Percentiles rank a stretch among this genome's conserved stretches.
Conservation (phyloP, 2,329 filamentous ascomycete species). For the Onygenales sp. region DNA sequence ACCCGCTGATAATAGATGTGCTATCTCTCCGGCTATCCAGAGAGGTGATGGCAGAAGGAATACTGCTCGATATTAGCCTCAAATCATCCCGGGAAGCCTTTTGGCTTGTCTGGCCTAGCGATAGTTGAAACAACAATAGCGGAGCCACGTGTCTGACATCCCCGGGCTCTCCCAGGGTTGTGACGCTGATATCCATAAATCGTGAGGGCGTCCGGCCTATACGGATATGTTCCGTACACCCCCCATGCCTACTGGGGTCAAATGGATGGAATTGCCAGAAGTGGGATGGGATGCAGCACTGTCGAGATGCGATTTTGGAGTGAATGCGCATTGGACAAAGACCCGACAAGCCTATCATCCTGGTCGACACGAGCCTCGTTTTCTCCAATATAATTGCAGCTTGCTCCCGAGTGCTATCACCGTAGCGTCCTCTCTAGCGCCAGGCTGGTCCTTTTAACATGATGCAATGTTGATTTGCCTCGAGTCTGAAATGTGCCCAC, state of each 20-base stretch:
- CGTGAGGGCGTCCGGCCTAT: too few species aligned
- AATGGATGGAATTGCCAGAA: too few species aligned
- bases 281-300: too few species aligned
- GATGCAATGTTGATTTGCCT: neutral
- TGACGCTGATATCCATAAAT: too few species aligned
- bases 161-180: too few species aligned
- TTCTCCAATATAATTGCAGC: neutral
- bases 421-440: neutral
- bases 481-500: neutral
- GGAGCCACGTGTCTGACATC: constrained; percentile 3
- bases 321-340: neutral
- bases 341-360: neutral
- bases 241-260: too few species aligned
- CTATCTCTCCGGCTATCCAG: too few species aligned
- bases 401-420: too few species aligned
- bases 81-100: neutral
- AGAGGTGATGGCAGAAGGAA: too few species aligned
- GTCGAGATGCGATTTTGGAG: too few species aligned
- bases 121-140: neutral
- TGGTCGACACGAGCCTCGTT: neutral
- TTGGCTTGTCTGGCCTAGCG: neutral
- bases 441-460: neutral
- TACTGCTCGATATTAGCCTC: neutral
- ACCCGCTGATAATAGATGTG: too few species aligned
- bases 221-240: too few species aligned